These are phyloP conservation scores for Fusarium sp. DNA, from an alignment of 2,329 filamentous ascomycete genomes.

Conservation along the genomic window DNA sequence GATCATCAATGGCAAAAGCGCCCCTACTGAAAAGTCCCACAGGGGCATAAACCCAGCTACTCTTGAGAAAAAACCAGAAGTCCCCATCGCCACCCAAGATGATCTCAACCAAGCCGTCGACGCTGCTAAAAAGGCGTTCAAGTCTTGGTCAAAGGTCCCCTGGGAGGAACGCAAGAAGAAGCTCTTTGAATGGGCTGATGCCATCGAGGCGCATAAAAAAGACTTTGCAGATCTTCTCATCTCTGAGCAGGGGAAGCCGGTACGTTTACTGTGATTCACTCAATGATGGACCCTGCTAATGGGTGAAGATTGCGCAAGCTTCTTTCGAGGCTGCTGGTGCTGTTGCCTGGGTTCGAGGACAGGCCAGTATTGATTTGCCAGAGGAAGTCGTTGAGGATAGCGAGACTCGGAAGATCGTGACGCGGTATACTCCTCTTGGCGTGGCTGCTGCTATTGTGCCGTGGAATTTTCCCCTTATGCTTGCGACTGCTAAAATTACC, in stretches of 20 bases:
- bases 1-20: slow-evolving; percentile 42
- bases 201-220: slow-evolving; percentile 33
- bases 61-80: slow-evolving; percentile 48
- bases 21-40: slow-evolving; percentile 32
- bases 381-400: slow-evolving; percentile 58
- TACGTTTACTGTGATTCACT: too few species aligned
- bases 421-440: slow-evolving; percentile 57
- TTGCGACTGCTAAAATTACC: slow-evolving; percentile 66
- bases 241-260: slow-evolving; percentile 51
- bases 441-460: slow-evolving; percentile 63
- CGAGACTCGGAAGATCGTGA: slow-evolving; percentile 47
- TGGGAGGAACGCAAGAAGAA: slow-evolving; percentile 42
- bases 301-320: slow-evolving; percentile 37
- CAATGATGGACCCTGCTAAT: too few species aligned
- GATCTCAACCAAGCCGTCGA: slow-evolving; percentile 46
- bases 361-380: slow-evolving; percentile 46
- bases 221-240: slow-evolving; percentile 44
- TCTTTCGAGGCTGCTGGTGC: slow-evolving; percentile 42
- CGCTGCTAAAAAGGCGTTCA: slow-evolving; percentile 44
- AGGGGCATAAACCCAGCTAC: slow-evolving; percentile 50
- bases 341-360: slow-evolving; percentile 48
- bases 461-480: slow-evolving; percentile 69
- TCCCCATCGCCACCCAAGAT: slow-evolving; percentile 43
- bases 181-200: slow-evolving; percentile 46
- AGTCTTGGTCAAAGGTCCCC: slow-evolving; percentile 45